Base-by-base conservation (phyloP, 805 yeast species). In the Myxozyma kluyveri region DNA sequence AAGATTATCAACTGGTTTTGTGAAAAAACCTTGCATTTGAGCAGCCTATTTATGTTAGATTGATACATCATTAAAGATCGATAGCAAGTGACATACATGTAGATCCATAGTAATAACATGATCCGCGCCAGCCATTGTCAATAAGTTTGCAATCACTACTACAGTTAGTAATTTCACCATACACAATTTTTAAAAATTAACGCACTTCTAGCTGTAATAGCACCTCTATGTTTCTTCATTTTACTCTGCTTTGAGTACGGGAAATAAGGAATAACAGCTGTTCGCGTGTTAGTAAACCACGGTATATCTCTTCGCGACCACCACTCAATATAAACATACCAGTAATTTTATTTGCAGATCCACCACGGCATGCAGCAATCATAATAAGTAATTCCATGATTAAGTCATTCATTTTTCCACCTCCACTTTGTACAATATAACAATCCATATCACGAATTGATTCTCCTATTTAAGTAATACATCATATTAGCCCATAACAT, bases 141-240 rank as follows among this genome's bases (percentile, higher is more conserved):
- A 75, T 65, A 93, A 73, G 63, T 93, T 93, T 55, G 99, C 98
- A 67, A 93, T 78, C 98, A 93, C 61, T 87, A 23, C 23, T 10
- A 17, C 17, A 18, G 41, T 31, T 6, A 19, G 36, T 19, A 19
- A n/a, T 12, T 2, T 45, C 5, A 17, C 4, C 24, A 18, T 45
- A 19, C 26, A 9, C 5, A 46, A 26, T 45, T 32, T 14, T 12
- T 19, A 10, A 19, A 9, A n/a, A n/a, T n/a, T 9, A 5, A 42
- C 60, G 12, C 49, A 57, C 58, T 73, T 67, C 98, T 81, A 14
- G 99, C 99, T 3, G 99, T 91, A 65, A 93, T 93, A 37, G 99
- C 98, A 49, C 99, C 99, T 71, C 99, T 78, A 68, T 93, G 98
- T 70, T 89, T 93, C 74, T 93, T 93, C 99, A 93, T 93, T 73